phyloP scores from a whole-genome alignment of 1,284 basidiomycete species.

The Sanghuangporus sanghuang region DNA sequence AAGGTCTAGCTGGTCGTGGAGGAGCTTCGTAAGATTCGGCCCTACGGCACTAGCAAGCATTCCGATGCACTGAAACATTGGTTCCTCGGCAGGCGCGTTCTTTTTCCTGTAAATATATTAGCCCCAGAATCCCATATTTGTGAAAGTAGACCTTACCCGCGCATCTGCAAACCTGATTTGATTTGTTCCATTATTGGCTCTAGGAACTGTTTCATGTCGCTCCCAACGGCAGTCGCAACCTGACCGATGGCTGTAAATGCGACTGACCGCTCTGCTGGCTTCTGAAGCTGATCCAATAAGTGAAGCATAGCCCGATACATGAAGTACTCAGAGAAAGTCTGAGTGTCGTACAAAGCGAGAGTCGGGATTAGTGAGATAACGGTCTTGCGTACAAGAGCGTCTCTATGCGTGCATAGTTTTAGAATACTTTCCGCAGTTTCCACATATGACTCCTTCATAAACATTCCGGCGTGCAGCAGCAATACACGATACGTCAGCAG shows the following conservation, averaged over 20 bases:
- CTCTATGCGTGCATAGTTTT: slow-evolving; percentile 83
- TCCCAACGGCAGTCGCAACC: slow-evolving; percentile 86
- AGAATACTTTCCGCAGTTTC: slow-evolving; percentile 91
- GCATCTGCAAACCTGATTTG: slow-evolving; percentile 80
- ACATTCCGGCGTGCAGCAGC: slow-evolving; percentile 90
- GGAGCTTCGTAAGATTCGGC: slow-evolving; percentile 89
- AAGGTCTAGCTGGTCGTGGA: slow-evolving; percentile 95
- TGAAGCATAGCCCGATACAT: slow-evolving; percentile 91
- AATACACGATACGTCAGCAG: slow-evolving; percentile 91
- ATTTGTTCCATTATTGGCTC: slow-evolving; percentile 90
- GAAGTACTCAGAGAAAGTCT: slow-evolving; percentile 86
- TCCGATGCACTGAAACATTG: slow-evolving; percentile 96
- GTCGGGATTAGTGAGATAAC: slow-evolving; percentile 93
- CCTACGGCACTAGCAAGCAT: slow-evolving; percentile 96
- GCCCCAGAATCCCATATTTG: slow-evolving; percentile 12
- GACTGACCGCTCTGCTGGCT: slow-evolving; percentile 85
- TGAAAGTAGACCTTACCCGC: slow-evolving; percentile 55
- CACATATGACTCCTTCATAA: slow-evolving; percentile 89
- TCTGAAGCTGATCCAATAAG: slow-evolving; percentile 83
- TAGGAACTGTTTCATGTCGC: slow-evolving; percentile 94
- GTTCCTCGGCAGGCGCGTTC: slow-evolving; percentile 89
- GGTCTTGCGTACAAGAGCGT: slow-evolving; percentile 83
- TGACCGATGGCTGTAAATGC: slow-evolving; percentile 70
- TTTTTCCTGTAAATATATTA: slow-evolving; percentile 61
- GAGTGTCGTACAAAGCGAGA: slow-evolving; percentile 90